phyloP scores from a whole-genome alignment of 2,329 filamentous ascomycete genomes.

The Coniochaeta sp. region DNA sequence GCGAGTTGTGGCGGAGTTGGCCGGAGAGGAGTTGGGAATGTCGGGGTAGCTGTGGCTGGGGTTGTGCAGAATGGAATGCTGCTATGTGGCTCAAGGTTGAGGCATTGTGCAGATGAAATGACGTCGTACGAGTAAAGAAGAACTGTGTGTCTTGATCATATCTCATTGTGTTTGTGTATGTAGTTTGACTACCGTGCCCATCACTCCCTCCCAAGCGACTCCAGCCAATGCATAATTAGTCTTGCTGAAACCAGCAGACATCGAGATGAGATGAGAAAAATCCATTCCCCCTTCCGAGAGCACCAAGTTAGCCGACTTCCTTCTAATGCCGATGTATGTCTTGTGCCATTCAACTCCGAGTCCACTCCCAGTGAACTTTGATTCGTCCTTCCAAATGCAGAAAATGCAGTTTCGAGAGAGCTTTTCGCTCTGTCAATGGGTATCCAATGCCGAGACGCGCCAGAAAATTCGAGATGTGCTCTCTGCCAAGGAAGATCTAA shows the following conservation, averaged over 20 bases:
- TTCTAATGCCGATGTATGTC: not conserved
- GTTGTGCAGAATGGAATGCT: too few relatives aligned
- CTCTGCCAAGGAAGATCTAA: not conserved
- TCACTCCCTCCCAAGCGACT: not conserved
- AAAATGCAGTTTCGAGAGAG: not conserved
- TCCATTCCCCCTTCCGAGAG: not conserved
- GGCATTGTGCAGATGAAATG: too few relatives aligned
- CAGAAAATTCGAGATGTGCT: not conserved
- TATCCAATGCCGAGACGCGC: conserved; percentile 2
- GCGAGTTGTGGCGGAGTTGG: too few relatives aligned
- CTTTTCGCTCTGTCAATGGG: not conserved
- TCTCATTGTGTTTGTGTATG: conserved; percentile 1
- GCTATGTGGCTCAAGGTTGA: too few relatives aligned
- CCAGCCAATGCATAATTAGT: not conserved
- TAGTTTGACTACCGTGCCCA: not conserved
- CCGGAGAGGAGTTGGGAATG: too few relatives aligned
- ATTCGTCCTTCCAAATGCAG: not conserved
- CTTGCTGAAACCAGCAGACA: not conserved
- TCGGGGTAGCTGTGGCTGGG: too few relatives aligned
- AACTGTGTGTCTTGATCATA: too few relatives aligned
- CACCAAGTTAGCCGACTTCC: not conserved
- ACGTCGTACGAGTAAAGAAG: too few relatives aligned
- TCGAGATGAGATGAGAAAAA: not conserved
- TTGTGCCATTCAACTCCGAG: not conserved
- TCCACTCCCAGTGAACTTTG: not conserved